Percentiles rank a stretch among this genome's conserved stretches.
phyloP scores from a whole-genome alignment of 192 early-diverging fungal species.

The Entomortierella beljakovae region DNA sequence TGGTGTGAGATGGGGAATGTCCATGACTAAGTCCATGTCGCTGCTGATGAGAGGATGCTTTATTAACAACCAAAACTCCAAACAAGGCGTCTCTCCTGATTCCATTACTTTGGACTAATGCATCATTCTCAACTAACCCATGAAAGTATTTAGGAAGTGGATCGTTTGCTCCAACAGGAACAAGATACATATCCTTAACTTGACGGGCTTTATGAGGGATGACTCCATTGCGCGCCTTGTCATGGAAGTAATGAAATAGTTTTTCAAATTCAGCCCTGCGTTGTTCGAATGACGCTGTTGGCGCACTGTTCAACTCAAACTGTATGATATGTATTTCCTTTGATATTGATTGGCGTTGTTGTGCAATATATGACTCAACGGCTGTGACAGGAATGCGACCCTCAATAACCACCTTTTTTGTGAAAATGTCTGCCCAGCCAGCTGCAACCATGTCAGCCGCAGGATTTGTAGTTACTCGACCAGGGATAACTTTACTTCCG shows the following conservation, averaged over 20 bases:
- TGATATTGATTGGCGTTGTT: conserved; percentile 59
- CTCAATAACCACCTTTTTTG: conserved; percentile 68
- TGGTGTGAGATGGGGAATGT: conserved; percentile 16
- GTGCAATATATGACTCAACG: conserved; percentile 67
- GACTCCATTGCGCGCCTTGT: conserved; percentile 71
- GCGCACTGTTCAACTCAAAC: conserved; percentile 55
- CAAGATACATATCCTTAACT: conserved; percentile 83
- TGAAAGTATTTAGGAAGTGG: conserved; percentile 67
- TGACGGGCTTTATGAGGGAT: conserved; percentile 70
- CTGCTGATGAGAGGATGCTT: conserved; percentile 43
- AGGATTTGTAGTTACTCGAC: conserved; percentile 4
- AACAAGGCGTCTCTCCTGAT: conserved; percentile 60
- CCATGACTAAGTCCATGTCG: conserved; percentile 10
- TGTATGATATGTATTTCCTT: conserved; percentile 75
- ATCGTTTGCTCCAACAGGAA: conserved; percentile 67
- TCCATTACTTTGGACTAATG: conserved; percentile 8
- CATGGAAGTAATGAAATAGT: conserved; percentile 73
- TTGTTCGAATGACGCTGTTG: conserved; percentile 4
- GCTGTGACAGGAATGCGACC: conserved; percentile 68
- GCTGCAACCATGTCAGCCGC: conserved; percentile 16
- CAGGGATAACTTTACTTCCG: conserved; percentile 56
- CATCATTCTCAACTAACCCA: conserved; percentile 59
- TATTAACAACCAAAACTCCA: conserved; percentile 71
- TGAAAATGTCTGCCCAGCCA: conserved; percentile 70
- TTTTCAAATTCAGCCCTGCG: conserved; percentile 54